Evolutionary conservation across 1,139 yeast species (phyloP).

Genomic region (Pichia inconspicua): DNA sequence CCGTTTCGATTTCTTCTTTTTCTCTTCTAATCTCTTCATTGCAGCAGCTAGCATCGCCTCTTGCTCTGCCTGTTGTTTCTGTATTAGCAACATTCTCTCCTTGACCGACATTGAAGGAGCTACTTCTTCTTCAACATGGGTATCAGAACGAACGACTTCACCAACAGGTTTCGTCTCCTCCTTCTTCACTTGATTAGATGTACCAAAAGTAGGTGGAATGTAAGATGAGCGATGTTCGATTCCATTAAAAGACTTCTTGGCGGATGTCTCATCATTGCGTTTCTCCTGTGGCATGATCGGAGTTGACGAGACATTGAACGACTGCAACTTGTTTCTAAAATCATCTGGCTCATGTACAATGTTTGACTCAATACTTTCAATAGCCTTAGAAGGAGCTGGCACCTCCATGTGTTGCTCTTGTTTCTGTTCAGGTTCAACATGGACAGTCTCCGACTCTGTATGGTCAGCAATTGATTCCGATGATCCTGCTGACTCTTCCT

Average conservation of each 20-base stretch:
- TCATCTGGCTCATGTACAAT: conserved; percentile 12
- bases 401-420: background rate
- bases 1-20: conserved; percentile 36
- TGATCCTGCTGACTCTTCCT: background rate
- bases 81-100: conserved; percentile 79
- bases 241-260: conserved; percentile 33
- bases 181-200: conserved; percentile 9
- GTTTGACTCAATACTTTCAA: conserved; percentile 2
- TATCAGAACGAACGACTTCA: conserved; percentile 15
- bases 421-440: background rate
- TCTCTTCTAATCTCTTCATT: conserved; percentile 48
- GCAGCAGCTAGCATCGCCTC: conserved; percentile 68
- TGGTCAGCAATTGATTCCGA: background rate
- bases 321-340: conserved; percentile 36
- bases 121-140: conserved; percentile 37
- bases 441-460: background rate
- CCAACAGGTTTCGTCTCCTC: conserved; percentile 16
- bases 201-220: conserved; percentile 31
- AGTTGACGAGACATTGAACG: conserved; percentile 33
- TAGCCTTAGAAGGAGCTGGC: background rate
- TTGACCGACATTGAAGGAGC: conserved; percentile 74
- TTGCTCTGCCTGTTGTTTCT: conserved; percentile 75
- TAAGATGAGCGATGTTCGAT: conserved; percentile 35
- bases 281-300: conserved; percentile 33
- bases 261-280: conserved; percentile 30